Percentiles rank a stretch among this genome's conserved stretches.
phyloP scores from a whole-genome alignment of 139 green algal genomes.

The Axilococcus clingmanii region DNA sequence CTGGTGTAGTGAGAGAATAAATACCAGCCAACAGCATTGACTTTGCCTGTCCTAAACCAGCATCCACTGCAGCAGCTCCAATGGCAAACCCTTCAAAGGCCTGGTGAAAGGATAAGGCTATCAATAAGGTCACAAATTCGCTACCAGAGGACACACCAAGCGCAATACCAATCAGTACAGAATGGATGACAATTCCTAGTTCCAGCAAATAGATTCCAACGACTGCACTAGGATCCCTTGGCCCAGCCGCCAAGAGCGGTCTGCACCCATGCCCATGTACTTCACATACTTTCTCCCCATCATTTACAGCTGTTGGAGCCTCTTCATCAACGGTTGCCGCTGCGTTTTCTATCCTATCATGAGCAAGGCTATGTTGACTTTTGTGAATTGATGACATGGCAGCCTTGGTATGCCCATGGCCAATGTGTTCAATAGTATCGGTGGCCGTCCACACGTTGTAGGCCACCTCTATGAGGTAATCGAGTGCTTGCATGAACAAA shows the following conservation, averaged over 20 bases:
- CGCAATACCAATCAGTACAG: conserved; percentile 34
- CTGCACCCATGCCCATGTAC: neutral
- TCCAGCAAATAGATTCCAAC: conserved; percentile 8
- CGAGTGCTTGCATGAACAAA: conserved; percentile 23
- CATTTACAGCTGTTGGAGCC: neutral
- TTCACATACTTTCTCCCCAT: neutral
- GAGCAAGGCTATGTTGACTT: too few species aligned
- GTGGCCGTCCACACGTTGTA: neutral
- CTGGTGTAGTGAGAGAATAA: conserved; percentile 46
- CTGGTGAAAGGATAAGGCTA: conserved; percentile 50
- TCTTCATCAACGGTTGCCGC: neutral
- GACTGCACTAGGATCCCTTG: neutral
- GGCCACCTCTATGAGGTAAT: conserved; percentile 5
- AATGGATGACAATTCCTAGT: conserved; percentile 7
- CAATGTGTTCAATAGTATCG: neutral
- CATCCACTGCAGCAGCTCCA: conserved; percentile 24
- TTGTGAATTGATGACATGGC: too few species aligned
- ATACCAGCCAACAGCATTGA: conserved; percentile 19
- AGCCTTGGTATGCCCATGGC: too few species aligned
- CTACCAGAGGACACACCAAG: conserved; percentile 28
- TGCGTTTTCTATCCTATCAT: too few species aligned
- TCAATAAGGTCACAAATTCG: conserved; percentile 31
- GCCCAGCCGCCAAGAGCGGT: neutral
- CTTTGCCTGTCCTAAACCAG: conserved; percentile 14
- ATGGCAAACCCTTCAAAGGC: conserved; percentile 39